phyloP scores from a whole-genome alignment of 768 basidiomycete genomes.

The Suillus fuscotomentosus region DNA sequence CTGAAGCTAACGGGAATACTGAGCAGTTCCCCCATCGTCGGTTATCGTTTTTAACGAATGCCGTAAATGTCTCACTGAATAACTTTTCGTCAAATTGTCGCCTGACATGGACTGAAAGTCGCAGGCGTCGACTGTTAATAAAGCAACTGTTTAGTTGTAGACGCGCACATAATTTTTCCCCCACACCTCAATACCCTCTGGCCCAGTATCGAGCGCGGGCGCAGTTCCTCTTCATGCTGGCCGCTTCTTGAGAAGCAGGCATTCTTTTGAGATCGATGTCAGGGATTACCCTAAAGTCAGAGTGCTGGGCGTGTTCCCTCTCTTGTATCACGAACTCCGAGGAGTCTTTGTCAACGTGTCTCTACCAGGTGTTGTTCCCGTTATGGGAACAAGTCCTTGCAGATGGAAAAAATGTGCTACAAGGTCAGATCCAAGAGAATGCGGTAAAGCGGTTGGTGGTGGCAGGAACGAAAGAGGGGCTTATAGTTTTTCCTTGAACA shows the following conservation, averaged over 20 bases:
- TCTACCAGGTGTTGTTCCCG: not conserved
- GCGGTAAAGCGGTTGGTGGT: not conserved
- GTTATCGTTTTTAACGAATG: not conserved
- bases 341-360: not conserved
- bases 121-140: not conserved
- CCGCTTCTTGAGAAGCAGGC: not conserved
- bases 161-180: not conserved
- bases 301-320: not conserved
- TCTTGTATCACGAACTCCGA: not conserved
- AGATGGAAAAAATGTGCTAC: not conserved
- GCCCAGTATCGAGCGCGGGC: not conserved
- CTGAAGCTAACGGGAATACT: not conserved
- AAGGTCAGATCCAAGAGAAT: not conserved
- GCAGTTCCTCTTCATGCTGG: not conserved
- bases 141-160: not conserved
- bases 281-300: not conserved
- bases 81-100: not conserved
- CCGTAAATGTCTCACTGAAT: not conserved
- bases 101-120: not conserved
- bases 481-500: constrained; percentile 1
- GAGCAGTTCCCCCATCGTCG: not conserved
- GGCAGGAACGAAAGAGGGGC: constrained; percentile 2
- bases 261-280: not conserved
- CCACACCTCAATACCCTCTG: not conserved
- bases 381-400: constrained; percentile 1